Base-by-base conservation (phyloP, 2,329 filamentous ascomycete species). In the Venturia effusa region DNA sequence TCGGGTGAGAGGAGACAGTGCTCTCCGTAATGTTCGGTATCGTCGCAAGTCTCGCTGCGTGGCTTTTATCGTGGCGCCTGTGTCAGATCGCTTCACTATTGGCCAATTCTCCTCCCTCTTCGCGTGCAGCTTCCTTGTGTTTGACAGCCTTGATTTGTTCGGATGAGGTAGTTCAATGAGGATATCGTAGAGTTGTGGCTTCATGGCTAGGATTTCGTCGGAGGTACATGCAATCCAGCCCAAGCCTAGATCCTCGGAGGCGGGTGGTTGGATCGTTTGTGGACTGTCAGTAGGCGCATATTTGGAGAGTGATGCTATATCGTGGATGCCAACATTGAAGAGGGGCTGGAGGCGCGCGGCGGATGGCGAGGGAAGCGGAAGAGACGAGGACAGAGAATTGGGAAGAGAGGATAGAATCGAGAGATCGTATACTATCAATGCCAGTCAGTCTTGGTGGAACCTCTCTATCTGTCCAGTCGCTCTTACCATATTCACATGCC, bases 181-280 rank as follows among this genome's bases (percentile, higher is more conserved):
- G 69, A 97, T 82, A 72, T 99, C 94, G 80, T 92, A 97, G 2
- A 99, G 83, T 1, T 88, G 84, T 61, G 87, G 84, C 77, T 97
- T 97, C 75, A 90, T 88, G 59, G 85, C 86, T 17, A 99, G 82
- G 65, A 99, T 94, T 71, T 89, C 93, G 76, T 99, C 94, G 1
- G 93, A 97, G 3, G 93, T 97, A 74, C 92, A 97, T 15, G 93
- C 94, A 65, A 96, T 87, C 92, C 92, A 99, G 45, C 92, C 89
- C 10, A 59, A 40, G 39, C 81, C 81, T 30, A 80, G 81, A 41
- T 76, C 74, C 19, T 75, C 71, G 13, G 74, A 72, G 51, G 72
- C 72, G 57, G 75, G 73, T 64, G 51, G 69, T 71, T 40, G 74
- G 71, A 57, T 67, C 11, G n/a, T 41, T 74, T 65, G 64, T 69